These are phyloP conservation scores for Cephaloascus fragrans DNA, from an alignment of 805 yeast species.

Conservation along the genomic window DNA sequence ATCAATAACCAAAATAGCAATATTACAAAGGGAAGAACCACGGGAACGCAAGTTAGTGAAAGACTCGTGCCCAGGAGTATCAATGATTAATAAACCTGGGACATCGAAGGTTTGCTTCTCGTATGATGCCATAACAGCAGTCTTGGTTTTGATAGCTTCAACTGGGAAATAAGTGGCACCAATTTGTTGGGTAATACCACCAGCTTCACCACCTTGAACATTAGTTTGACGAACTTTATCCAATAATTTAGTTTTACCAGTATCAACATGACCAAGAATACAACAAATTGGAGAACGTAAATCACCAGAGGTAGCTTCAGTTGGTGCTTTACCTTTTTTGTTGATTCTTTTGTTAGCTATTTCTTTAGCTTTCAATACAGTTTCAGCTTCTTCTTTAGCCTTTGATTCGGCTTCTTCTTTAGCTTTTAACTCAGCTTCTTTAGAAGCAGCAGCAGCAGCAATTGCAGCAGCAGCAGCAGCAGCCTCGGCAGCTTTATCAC, in stretches of 20 bases:
- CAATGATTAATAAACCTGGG: constrained; percentile 94
- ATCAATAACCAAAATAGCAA: constrained; percentile 96
- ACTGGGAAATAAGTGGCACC: constrained; percentile 99
- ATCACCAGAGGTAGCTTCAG: constrained; percentile 32
- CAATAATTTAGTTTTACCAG: constrained; percentile 95
- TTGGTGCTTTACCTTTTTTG: constrained; percentile 3
- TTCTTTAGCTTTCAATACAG: background rate
- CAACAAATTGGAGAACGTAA: constrained; percentile 98
- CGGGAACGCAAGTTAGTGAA: constrained; percentile 95
- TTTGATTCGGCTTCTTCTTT: constrained; percentile 16
- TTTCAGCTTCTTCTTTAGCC: constrained; percentile 22
- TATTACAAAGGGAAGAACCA: constrained; percentile 98
- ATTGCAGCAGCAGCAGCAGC: constrained; percentile 14
- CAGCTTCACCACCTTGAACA: constrained; percentile 99
- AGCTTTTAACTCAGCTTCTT: constrained; percentile 18
- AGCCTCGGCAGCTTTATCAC: constrained; percentile 18
- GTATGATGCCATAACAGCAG: constrained; percentile 80
- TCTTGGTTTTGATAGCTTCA: constrained; percentile 83
- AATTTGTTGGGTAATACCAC: constrained; percentile 99
- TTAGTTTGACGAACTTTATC: constrained; percentile 98
- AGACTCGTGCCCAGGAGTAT: constrained; percentile 99
- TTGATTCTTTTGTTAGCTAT: background rate
- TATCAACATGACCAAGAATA: constrained; percentile 98
- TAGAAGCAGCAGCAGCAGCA: constrained; percentile 12
- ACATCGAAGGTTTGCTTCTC: constrained; percentile 86